A percentile compares a stretch with the other conserved stretches of the same genome.
Conservation (phyloP, 495 filamentous ascomycete genomes). For the Aspergillus saccharolyticus region DNA sequence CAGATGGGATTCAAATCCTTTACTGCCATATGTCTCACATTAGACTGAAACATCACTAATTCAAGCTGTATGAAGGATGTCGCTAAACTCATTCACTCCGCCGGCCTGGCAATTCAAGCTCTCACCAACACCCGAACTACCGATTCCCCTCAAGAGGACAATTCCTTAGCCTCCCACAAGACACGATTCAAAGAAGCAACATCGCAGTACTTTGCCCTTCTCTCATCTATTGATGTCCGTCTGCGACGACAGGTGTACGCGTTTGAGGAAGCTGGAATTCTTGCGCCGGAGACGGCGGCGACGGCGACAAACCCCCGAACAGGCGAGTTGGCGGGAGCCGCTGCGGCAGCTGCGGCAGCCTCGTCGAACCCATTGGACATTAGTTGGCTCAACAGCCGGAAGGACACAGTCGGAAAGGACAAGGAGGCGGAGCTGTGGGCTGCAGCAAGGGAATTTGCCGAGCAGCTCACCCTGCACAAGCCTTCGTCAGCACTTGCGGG, state of each 20-base stretch:
- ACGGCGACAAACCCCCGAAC: conserved; percentile 4
- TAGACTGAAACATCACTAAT: not conserved
- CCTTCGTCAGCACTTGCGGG: conserved; percentile 13
- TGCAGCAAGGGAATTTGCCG: conserved; percentile 49
- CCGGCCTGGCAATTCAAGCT: conserved; percentile 63
- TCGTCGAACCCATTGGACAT: conserved; percentile 57
- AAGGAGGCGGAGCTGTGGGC: conserved; percentile 77
- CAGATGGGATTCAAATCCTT: not conserved
- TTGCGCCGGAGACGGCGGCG: conserved; percentile 39
- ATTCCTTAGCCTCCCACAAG: conserved; percentile 48
- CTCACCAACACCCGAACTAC: conserved; percentile 51
- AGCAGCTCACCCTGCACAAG: conserved; percentile 17
- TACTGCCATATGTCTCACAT: not conserved
- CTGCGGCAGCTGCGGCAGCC: conserved; percentile 17
- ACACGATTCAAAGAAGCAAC: conserved; percentile 56
- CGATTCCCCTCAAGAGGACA: conserved; percentile 28
- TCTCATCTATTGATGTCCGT: conserved; percentile 64
- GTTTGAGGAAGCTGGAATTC: conserved; percentile 70
- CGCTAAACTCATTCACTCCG: conserved; percentile 58
- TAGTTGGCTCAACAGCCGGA: conserved; percentile 78
- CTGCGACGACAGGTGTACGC: conserved; percentile 75
- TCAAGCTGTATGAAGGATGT: conserved; percentile 38
- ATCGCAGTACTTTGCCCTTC: conserved; percentile 60
- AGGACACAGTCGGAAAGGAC: conserved; percentile 67
- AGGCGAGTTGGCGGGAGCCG: conserved; percentile 24